These are phyloP conservation scores for Penicillium carneum DNA, from an alignment of 2,329 filamentous ascomycete genomes.

Conservation along the genomic window DNA sequence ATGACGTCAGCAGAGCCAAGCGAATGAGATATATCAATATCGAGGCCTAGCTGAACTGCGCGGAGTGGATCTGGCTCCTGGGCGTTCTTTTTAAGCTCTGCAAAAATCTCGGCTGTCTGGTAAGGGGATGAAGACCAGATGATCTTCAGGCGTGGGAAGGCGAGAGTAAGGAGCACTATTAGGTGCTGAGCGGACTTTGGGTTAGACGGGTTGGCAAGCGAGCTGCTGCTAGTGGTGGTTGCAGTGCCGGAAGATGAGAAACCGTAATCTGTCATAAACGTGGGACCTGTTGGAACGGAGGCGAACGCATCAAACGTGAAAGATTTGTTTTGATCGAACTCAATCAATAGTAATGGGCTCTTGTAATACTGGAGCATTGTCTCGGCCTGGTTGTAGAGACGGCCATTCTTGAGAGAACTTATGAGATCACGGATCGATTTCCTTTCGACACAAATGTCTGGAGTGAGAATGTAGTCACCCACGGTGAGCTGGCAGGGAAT, in stretches of 20 bases:
- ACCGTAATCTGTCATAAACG: constrained; percentile 62
- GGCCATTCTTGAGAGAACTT: constrained; percentile 87
- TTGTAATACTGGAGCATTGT: constrained; percentile 95
- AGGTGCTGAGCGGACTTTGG: constrained; percentile 86
- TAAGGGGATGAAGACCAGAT: constrained; percentile 94
- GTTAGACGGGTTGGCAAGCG: constrained; percentile 67
- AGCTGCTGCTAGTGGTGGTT: constrained; percentile 65
- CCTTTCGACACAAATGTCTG: constrained; percentile 89
- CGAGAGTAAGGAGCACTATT: constrained; percentile 87
- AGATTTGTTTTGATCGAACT: constrained; percentile 96
- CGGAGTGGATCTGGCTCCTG: constrained; percentile 88
- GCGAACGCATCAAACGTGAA: constrained; percentile 83
- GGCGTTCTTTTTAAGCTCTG: constrained; percentile 87
- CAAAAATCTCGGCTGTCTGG: constrained; percentile 96
- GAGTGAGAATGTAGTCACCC: constrained; percentile 92
- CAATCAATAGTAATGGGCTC: constrained; percentile 87
- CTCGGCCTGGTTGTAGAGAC: constrained; percentile 89
- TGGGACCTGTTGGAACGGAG: constrained; percentile 50
- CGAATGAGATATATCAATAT: constrained; percentile 56
- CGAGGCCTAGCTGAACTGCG: constrained; percentile 82
- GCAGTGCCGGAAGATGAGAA: constrained; percentile 48
- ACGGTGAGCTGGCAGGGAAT: constrained; percentile 96
- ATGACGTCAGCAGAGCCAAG: constrained; percentile 58
- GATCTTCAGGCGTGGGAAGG: constrained; percentile 86
- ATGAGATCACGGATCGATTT: constrained; percentile 93